These are phyloP conservation scores for Chamaenerion angustifolium DNA, from an alignment of 345 rosid genomes.

Conservation along the genomic window DNA sequence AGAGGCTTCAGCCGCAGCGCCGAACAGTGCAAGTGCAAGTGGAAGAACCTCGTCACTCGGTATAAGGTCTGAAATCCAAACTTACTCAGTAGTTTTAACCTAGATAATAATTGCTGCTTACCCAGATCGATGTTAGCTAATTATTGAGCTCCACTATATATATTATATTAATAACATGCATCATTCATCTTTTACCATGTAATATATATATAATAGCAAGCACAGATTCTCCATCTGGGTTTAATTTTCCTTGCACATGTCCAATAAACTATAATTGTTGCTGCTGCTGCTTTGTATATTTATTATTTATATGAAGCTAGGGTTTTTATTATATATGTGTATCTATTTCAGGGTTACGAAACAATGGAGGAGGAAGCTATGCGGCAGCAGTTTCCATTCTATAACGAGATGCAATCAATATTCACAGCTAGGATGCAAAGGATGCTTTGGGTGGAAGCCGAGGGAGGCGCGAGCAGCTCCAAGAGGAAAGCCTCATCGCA, in stretches of 20 bases:
- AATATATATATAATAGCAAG: too few relatives aligned
- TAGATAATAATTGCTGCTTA: too few relatives aligned
- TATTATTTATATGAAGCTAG: too few relatives aligned
- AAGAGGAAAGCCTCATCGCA: conserved; percentile 34
- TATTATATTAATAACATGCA: too few relatives aligned
- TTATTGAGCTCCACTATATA: too few relatives aligned
- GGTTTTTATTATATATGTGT: neutral
- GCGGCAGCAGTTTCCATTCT: conserved; percentile 81
- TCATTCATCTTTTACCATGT: too few relatives aligned
- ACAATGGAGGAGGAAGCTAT: conserved; percentile 56
- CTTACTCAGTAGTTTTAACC: too few relatives aligned
- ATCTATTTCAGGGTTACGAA: conserved; percentile 52
- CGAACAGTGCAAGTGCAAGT: conserved; percentile 99
- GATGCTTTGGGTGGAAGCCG: conserved; percentile 64
- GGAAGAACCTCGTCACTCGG: conserved; percentile 97
- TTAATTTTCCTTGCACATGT: too few relatives aligned
- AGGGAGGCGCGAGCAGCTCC: conserved; percentile 40
- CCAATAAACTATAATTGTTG: too few relatives aligned
- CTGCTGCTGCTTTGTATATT: too few relatives aligned
- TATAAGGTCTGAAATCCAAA: conserved; percentile 60
- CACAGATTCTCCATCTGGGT: too few relatives aligned
- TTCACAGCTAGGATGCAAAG: conserved; percentile 54
- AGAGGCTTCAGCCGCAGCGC: conserved; percentile 75
- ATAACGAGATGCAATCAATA: conserved; percentile 59
- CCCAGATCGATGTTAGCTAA: too few relatives aligned